Percentiles rank a stretch among this genome's conserved stretches.
These are phyloP conservation scores for Salvia splendens DNA, from an alignment of 257 asterid species.

Conservation along the genomic window DNA sequence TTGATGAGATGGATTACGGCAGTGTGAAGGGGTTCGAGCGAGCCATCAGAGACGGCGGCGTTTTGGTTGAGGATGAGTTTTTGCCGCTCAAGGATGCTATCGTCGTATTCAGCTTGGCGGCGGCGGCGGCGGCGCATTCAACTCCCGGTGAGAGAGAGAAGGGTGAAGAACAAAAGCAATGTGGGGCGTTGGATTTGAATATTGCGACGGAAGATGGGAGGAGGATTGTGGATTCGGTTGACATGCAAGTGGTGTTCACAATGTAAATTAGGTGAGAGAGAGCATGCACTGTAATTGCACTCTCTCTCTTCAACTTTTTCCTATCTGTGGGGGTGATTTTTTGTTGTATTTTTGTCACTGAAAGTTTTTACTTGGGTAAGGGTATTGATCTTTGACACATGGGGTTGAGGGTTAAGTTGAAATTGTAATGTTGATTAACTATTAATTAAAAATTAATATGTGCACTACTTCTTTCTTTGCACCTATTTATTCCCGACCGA, in stretches of 20 bases:
- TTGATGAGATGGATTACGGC: slow-evolving; percentile 47
- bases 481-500: no score
- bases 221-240: slow-evolving; percentile 52
- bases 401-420: slow-evolving; percentile 38
- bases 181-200: slow-evolving; percentile 65
- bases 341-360: not conserved
- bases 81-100: slow-evolving; percentile 68
- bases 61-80: slow-evolving; percentile 37
- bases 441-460: not conserved
- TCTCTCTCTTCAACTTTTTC: not conserved
- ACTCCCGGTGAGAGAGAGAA: not conserved
- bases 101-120: slow-evolving; percentile 63
- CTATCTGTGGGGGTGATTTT: not conserved
- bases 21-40: slow-evolving; percentile 49
- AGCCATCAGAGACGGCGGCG: slow-evolving; percentile 50
- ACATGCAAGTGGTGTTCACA: slow-evolving; percentile 57
- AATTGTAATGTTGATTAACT: slow-evolving; percentile 20
- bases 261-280: slow-evolving; percentile 37
- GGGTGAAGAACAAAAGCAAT: slow-evolving; percentile 16
- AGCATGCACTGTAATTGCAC: not conserved
- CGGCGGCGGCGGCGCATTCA: not conserved
- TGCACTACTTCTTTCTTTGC: not conserved
- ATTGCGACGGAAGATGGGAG: slow-evolving; percentile 45
- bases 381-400: slow-evolving; percentile 32
- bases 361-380: slow-evolving; percentile 23